These are phyloP conservation scores for Euphorbia pulcherrima DNA, from an alignment of 345 rosid genomes.

Conservation along the genomic window DNA sequence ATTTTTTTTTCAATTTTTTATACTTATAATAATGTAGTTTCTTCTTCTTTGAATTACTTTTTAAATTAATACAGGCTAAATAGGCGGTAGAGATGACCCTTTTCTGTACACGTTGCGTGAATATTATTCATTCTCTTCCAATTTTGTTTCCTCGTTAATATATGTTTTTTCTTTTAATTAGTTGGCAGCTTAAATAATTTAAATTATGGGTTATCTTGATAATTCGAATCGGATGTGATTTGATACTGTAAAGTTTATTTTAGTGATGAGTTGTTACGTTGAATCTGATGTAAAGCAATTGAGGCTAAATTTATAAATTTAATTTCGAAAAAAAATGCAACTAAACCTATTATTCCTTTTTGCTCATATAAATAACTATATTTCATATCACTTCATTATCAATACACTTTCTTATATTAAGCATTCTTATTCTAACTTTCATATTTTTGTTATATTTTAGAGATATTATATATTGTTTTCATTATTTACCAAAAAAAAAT, in stretches of 20 bases:
- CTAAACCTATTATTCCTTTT: not conserved
- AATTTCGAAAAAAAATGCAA: not conserved
- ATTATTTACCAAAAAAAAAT: too few species aligned
- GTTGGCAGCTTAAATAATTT: too few species aligned
- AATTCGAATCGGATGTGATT: not conserved
- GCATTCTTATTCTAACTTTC: too few species aligned
- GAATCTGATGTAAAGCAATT: too few species aligned
- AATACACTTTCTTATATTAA: too few species aligned
- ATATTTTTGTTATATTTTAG: too few species aligned
- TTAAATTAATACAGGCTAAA: slow-evolving; percentile 14
- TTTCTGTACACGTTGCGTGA: slow-evolving; percentile 17
- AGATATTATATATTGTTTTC: too few species aligned
- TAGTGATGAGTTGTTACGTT: not conserved
- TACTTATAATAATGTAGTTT: slow-evolving; percentile 15
- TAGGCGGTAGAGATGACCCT: slow-evolving; percentile 24
- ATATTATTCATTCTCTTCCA: slow-evolving; percentile 3
- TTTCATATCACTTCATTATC: not conserved
- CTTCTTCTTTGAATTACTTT: not conserved
- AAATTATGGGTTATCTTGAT: not conserved
- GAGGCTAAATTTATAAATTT: too few species aligned
- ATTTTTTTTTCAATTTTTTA: not conserved
- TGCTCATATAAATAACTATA: too few species aligned
- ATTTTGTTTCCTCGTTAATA: slow-evolving; percentile 11
- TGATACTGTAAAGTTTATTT: not conserved
- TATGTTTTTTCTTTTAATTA: too few species aligned